These are phyloP conservation scores for Phytophthora sp. DNA, from an alignment of 352 stramenopile species.

Conservation along the genomic window DNA sequence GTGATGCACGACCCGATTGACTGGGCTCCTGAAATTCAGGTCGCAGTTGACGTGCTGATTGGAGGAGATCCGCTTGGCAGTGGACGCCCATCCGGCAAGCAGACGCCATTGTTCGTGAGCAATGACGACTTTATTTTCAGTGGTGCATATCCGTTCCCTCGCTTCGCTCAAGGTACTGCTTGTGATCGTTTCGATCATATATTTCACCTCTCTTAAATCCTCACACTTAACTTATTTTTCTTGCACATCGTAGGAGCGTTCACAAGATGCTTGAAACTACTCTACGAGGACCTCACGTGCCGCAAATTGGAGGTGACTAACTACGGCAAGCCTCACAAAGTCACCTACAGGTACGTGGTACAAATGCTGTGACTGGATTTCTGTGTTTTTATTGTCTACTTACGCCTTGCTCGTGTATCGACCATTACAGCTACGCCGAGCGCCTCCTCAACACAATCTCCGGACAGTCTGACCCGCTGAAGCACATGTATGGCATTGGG, in stretches of 20 bases:
- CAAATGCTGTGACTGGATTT: neutral
- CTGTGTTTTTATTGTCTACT: neutral
- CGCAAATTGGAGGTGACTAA: conserved; percentile 72
- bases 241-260: conserved; percentile 55
- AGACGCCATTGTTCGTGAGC: conserved; percentile 83
- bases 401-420: neutral
- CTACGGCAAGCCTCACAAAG: conserved; percentile 85
- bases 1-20: conserved; percentile 92
- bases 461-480: conserved; percentile 44
- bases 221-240: neutral
- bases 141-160: conserved; percentile 79
- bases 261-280: conserved; percentile 73
- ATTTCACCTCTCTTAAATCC: neutral
- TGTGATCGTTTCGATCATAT: neutral
- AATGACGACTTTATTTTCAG: conserved; percentile 92
- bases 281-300: conserved; percentile 75
- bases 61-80: conserved; percentile 79
- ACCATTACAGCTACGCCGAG: conserved; percentile 61
- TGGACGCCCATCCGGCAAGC: conserved; percentile 49
- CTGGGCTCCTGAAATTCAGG: conserved; percentile 89
- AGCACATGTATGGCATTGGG: conserved; percentile 87
- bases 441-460: conserved; percentile 69
- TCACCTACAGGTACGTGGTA: conserved; percentile 80
- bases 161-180: conserved; percentile 76
- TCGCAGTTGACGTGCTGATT: conserved; percentile 89